phyloP scores from a whole-genome alignment of 2,329 filamentous ascomycete genomes.

The Microascus cirrosus region DNA sequence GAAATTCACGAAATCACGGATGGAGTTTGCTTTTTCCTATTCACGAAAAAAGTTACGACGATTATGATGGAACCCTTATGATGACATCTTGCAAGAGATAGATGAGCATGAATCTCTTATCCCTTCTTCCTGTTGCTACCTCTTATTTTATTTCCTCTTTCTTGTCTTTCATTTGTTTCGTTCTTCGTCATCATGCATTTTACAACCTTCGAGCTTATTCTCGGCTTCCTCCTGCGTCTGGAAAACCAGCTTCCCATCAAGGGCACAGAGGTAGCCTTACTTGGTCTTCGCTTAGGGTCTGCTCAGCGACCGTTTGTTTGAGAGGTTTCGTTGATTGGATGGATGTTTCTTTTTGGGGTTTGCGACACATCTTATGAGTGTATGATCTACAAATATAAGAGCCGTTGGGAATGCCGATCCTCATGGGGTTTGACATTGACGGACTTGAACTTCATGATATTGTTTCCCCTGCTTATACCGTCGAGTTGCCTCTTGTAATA shows the following conservation, averaged over 20 bases:
- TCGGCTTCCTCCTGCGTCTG: constrained; percentile 4
- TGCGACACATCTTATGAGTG: not conserved
- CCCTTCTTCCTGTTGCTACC: constrained; percentile 6
- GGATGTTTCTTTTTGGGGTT: not conserved
- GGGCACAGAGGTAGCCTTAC: not conserved
- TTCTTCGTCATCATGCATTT: not conserved
- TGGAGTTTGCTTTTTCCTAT: not conserved
- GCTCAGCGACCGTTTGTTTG: not conserved
- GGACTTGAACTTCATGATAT: no score
- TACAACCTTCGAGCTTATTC: not conserved
- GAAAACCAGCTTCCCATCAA: constrained; percentile 3
- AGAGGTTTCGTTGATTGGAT: not conserved
- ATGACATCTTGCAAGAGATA: not conserved
- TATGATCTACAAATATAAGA: constrained; percentile 8
- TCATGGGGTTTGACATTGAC: no score
- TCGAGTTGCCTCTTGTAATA: no score
- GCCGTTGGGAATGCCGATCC: not conserved
- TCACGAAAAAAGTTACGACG: not conserved
- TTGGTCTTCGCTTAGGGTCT: not conserved
- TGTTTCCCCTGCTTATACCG: no score
- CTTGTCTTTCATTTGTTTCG: not conserved
- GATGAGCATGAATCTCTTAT: not conserved
- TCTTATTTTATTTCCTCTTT: not conserved
- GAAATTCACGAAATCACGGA: not conserved
- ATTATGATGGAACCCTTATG: not conserved